Evolutionary conservation across 2,329 filamentous ascomycete species (phyloP), one percentile per base, ranked within the genome.

Genomic region (Myrmaecium sp.): DNA sequence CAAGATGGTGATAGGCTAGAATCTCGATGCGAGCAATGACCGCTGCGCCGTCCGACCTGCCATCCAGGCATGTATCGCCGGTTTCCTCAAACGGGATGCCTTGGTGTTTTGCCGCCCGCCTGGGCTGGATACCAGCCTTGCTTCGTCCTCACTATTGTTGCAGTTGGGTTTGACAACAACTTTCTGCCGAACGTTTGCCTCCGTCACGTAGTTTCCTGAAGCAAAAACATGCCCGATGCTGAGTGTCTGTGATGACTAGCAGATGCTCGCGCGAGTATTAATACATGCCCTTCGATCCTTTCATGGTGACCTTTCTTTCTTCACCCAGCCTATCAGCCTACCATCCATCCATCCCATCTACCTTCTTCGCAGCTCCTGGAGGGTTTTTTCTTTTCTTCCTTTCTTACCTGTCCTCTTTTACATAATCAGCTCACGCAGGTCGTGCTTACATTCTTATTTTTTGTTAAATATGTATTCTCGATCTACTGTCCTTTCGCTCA

Each of bases 401-500:
- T 20, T 29, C 21, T 25, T 29, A 25, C 4, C 11, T 16, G 7
- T 17, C 14, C 16, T 20, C 16, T 11, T 25, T 29, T 25, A 27
- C 14, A 6, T 14, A 23, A 25, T 22, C 27, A 22, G 27, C 22
- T 14, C 27, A 29, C 27, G 18, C n/a, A n/a, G n/a, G n/a, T n/a
- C n/a, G n/a, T n/a, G n/a, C n/a, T 25, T 21, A 7, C n/a, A 20
- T 2, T 21, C 21, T 5, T 14, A 11, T 6, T 14, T 11, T 23
- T 15, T 12, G 22, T n/a, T n/a, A 7, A 20, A n/a, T n/a, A 20
- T 7, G 6, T 3, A 5, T 19, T 21, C 31, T 39, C 15, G 33
- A 46, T 47, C 40, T 37, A 39, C 35, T 42, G 32, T 35, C 31
- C 34, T 11, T 27, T 40, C 40, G 25, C 21, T 38, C 16, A 27